Conservation (phyloP, 768 basidiomycete genomes). For the Boletus rex-veris region DNA sequence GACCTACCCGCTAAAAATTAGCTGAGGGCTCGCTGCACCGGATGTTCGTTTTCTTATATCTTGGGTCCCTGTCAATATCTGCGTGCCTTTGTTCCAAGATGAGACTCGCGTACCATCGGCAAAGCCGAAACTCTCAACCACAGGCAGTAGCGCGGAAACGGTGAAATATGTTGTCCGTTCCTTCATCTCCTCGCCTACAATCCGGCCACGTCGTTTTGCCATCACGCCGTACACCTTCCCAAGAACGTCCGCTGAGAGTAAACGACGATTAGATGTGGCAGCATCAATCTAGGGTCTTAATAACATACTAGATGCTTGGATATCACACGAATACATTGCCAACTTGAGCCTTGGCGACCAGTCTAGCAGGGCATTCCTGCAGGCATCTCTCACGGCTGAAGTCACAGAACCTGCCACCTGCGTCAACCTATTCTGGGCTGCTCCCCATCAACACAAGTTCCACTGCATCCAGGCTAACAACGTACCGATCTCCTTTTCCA, state of each 20-base stretch:
- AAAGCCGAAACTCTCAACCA: slow-evolving; percentile 97
- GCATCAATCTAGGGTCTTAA: neutral
- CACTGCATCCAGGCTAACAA: slow-evolving; percentile 8
- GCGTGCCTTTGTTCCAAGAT: neutral
- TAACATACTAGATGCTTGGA: slow-evolving; percentile 89
- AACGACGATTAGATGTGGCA: slow-evolving; percentile 6
- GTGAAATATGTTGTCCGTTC: slow-evolving; percentile 96
- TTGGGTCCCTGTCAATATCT: slow-evolving; percentile 30
- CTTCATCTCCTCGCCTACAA: slow-evolving; percentile 98
- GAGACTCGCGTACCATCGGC: slow-evolving; percentile 67
- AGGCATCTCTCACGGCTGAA: slow-evolving; percentile 84
- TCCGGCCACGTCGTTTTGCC: slow-evolving; percentile 83
- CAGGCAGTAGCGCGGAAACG: slow-evolving; percentile 85
- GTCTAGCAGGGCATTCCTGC: slow-evolving; percentile 84
- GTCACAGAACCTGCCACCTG: slow-evolving; percentile 91
- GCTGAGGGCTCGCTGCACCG: slow-evolving; percentile 94
- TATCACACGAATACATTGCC: slow-evolving; percentile 98
- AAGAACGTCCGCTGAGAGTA: slow-evolving; percentile 78
- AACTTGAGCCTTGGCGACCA: slow-evolving; percentile 98
- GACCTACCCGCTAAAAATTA: slow-evolving; percentile 90
- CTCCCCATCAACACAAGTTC: slow-evolving; percentile 10
- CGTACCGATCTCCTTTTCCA: slow-evolving; percentile 68
- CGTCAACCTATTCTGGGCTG: slow-evolving; percentile 76
- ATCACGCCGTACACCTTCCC: slow-evolving; percentile 98
- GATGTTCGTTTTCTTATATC: slow-evolving; percentile 96